A percentile compares a stretch with the other conserved stretches of the same genome.
Conservation (phyloP, 257 asterid genomes). For the Plantago ovata region DNA sequence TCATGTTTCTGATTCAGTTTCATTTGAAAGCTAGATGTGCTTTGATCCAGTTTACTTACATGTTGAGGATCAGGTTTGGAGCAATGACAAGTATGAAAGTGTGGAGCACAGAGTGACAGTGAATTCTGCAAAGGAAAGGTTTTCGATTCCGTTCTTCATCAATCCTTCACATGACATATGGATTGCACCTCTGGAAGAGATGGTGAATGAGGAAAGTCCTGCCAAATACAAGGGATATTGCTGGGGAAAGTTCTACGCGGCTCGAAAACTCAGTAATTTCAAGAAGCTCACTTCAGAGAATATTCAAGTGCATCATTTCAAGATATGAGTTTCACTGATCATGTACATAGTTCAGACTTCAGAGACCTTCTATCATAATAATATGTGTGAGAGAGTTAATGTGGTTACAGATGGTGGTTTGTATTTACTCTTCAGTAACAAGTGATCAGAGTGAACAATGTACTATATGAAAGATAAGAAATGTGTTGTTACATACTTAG, state of each 20-base stretch:
- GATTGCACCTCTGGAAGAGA: constrained; percentile 56
- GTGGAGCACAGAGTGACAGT: constrained; percentile 75
- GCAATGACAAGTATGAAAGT: constrained; percentile 68
- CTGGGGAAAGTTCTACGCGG: constrained; percentile 59
- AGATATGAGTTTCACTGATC: constrained; percentile 7
- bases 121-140: constrained; percentile 51
- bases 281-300: constrained; percentile 55
- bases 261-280: constrained; percentile 49
- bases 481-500: too few species aligned
- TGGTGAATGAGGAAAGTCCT: constrained; percentile 33
- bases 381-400: too few species aligned
- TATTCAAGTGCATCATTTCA: constrained; percentile 58
- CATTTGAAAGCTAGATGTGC: too few species aligned
- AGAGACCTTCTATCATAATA: too few species aligned
- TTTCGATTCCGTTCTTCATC: constrained; percentile 61
- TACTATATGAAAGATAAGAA: too few species aligned
- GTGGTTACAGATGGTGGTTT: too few species aligned
- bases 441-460: too few species aligned
- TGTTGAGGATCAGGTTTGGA: constrained; percentile 50
- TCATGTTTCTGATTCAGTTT: too few species aligned
- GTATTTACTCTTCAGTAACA: too few species aligned
- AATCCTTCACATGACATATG: constrained; percentile 52
- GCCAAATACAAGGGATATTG: constrained; percentile 51
- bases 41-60: background rate
- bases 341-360: too few species aligned